These are phyloP conservation scores for Tubosaeta brunneosetosa DNA, from an alignment of 768 basidiomycete genomes.

Conservation along the genomic window DNA sequence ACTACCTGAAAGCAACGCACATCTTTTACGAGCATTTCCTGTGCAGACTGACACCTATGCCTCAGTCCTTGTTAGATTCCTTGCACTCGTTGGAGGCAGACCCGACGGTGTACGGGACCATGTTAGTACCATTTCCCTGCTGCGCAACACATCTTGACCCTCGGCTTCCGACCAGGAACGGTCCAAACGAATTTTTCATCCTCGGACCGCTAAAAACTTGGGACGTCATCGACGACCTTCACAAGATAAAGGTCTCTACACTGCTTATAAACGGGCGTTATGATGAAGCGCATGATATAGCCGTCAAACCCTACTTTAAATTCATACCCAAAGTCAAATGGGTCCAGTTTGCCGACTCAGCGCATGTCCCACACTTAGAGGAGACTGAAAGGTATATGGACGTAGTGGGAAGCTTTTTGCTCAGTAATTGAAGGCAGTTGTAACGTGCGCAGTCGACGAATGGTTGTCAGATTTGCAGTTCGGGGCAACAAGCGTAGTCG, in stretches of 20 bases:
- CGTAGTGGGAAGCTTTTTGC: conserved; percentile 30
- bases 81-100: conserved; percentile 38
- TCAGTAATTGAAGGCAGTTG: conserved; percentile 4
- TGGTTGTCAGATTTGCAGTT: background rate
- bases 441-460: background rate
- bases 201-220: conserved; percentile 32
- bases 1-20: conserved; percentile 41
- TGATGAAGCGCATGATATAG: conserved; percentile 33
- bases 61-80: conserved; percentile 32
- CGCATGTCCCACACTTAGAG: conserved; percentile 35
- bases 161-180: conserved; percentile 27
- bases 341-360: conserved; percentile 35
- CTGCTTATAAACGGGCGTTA: conserved; percentile 35
- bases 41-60: conserved; percentile 44
- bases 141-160: conserved; percentile 1
- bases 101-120: conserved; percentile 44
- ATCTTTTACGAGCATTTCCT: conserved; percentile 41
- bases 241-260: conserved; percentile 32
- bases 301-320: conserved; percentile 32
- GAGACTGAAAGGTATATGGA: conserved; percentile 35
- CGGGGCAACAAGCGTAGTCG: background rate
- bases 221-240: conserved; percentile 31
- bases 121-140: conserved; percentile 31
- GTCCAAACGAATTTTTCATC: conserved; percentile 37
- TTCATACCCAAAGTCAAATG: conserved; percentile 32